phyloP scores from a whole-genome alignment of 768 basidiomycete genomes.

The Postia placenta region DNA sequence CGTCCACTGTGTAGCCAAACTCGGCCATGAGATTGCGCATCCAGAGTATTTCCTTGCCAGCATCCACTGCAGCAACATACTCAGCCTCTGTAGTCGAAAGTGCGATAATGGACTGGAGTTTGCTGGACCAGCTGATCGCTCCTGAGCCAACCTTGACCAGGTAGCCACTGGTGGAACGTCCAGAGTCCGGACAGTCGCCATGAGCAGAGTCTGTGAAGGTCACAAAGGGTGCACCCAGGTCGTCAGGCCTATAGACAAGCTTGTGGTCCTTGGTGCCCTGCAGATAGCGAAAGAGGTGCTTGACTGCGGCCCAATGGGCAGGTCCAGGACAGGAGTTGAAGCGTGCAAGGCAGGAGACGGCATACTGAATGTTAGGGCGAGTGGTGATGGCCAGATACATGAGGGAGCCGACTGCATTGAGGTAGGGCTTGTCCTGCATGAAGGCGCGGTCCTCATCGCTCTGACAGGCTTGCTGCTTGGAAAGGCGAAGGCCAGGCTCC shows the following conservation, averaged over 20 bases:
- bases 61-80: constrained; percentile 25
- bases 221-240: neutral
- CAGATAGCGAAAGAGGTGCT: constrained; percentile 21
- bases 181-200: constrained; percentile 18
- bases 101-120: constrained; percentile 15
- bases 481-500: constrained; percentile 1
- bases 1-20: too few species aligned
- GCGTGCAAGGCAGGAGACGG: constrained; percentile 15
- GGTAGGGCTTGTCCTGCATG: constrained; percentile 12
- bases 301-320: constrained; percentile 17
- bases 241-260: constrained; percentile 4
- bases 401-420: constrained; percentile 22
- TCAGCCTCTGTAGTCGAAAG: constrained; percentile 25
- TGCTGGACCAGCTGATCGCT: constrained; percentile 22
- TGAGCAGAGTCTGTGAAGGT: constrained; percentile 27
- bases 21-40: too few species aligned
- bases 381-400: constrained; percentile 22
- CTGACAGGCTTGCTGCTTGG: constrained; percentile 1
- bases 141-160: constrained; percentile 19
- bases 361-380: constrained; percentile 25
- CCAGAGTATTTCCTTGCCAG: constrained; percentile 24
- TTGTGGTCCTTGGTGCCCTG: constrained; percentile 9
- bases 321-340: constrained; percentile 17
- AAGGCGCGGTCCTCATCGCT: neutral
- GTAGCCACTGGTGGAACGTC: constrained; percentile 23